phyloP scores from a whole-genome alignment of 2,329 filamentous ascomycete species.

The Amauroascus niger region DNA sequence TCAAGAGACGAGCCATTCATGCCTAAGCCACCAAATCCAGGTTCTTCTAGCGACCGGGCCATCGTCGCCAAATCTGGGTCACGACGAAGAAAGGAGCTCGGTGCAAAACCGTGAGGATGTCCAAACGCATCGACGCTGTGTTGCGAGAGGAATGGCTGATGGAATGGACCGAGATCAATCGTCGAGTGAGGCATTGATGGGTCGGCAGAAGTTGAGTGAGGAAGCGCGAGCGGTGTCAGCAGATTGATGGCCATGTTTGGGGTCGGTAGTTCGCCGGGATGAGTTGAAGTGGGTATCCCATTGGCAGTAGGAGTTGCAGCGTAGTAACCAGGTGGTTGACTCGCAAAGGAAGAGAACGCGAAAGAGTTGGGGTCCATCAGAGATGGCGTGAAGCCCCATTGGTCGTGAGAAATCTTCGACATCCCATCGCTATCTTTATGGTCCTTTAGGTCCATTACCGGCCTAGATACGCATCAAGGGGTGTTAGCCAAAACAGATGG shows the following conservation, averaged over 20 bases:
- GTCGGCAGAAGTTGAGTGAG: constrained; percentile 52
- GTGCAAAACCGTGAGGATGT: constrained; percentile 51
- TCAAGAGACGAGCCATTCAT: constrained; percentile 12
- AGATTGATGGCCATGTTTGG: constrained; percentile 64
- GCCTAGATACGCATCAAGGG: background rate
- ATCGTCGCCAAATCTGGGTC: constrained; percentile 71
- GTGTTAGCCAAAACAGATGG: background rate
- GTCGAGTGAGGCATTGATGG: constrained; percentile 33
- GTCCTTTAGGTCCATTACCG: constrained; percentile 7
- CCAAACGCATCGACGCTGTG: constrained; percentile 60
- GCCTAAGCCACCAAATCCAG: constrained; percentile 48
- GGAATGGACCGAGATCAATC: constrained; percentile 60
- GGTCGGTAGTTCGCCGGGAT: constrained; percentile 79
- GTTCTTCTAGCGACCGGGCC: constrained; percentile 57
- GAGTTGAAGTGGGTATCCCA: constrained; percentile 46
- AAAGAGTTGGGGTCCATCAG: constrained; percentile 78
- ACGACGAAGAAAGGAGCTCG: constrained; percentile 66
- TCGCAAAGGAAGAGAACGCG: constrained; percentile 67
- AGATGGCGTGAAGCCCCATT: constrained; percentile 76
- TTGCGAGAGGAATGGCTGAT: constrained; percentile 46
- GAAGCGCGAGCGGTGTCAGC: constrained; percentile 59
- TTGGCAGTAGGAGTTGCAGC: constrained; percentile 75
- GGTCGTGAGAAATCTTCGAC: constrained; percentile 67
- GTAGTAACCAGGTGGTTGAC: constrained; percentile 74
- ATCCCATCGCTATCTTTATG: constrained; percentile 42